These are phyloP conservation scores for Picea mariana DNA, from an alignment of 83 land plant genomes.

Conservation along the genomic window DNA sequence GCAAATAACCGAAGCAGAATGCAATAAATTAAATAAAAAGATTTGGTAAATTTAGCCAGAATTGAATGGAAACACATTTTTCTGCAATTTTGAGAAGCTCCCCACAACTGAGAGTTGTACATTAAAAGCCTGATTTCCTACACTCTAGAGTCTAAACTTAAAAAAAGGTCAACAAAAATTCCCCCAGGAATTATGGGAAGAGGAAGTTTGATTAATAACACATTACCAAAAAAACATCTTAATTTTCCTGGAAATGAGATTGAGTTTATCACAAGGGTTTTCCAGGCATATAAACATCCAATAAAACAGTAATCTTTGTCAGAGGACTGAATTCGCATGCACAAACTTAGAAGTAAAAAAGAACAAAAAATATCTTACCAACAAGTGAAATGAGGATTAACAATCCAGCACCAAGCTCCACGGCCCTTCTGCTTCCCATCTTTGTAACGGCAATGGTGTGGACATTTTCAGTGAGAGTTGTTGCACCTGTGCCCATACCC, in stretches of 20 bases:
- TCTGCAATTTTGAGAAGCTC: neutral
- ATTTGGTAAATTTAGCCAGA: neutral
- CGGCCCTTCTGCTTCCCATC: constrained; percentile 83
- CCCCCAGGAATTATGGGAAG: neutral
- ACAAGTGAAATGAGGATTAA: constrained; percentile 73
- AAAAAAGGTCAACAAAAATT: neutral
- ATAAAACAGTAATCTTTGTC: neutral
- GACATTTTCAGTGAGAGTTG: constrained; percentile 87
- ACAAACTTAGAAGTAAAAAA: neutral
- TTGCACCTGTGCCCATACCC: constrained; percentile 92
- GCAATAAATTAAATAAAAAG: neutral
- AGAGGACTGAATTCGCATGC: neutral
- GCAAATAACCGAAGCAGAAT: neutral
- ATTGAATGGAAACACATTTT: neutral
- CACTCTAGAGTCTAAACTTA: neutral
- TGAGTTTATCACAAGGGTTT: neutral
- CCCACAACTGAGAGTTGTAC: neutral
- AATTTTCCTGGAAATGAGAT: neutral
- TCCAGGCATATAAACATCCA: neutral
- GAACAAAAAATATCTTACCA: constrained; percentile 38
- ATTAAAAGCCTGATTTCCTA: neutral
- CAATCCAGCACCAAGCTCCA: constrained; percentile 78
- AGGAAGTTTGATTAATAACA: neutral
- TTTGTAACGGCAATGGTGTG: constrained; percentile 86
- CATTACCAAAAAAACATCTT: neutral